A percentile compares a stretch with the other conserved stretches of the same genome.
phyloP scores from a whole-genome alignment of 83 land plant species.

The Thuja plicata region DNA sequence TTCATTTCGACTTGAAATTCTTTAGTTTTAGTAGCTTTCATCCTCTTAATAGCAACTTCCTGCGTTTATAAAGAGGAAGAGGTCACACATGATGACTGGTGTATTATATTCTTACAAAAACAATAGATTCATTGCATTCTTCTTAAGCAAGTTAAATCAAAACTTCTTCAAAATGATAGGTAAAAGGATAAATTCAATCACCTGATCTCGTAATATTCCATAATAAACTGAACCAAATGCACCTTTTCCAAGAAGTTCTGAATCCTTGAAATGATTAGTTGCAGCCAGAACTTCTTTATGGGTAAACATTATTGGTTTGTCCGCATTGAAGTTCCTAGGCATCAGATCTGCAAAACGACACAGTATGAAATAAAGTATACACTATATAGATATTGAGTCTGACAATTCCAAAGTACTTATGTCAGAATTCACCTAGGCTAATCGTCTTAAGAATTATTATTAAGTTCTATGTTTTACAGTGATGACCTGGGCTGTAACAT shows the following conservation, averaged over 20 bases:
- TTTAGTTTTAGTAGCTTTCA: constrained; percentile 58
- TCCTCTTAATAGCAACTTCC: constrained; percentile 72
- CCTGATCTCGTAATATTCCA: constrained; percentile 41
- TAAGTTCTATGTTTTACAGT: neutral
- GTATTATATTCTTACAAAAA: neutral
- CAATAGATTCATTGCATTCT: neutral
- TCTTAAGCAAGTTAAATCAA: neutral
- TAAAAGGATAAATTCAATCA: constrained; percentile 12
- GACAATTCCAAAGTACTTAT: neutral
- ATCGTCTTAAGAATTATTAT: neutral
- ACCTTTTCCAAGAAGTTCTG: constrained; percentile 40
- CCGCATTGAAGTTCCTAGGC: constrained; percentile 11
- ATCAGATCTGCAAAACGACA: constrained; percentile 8
- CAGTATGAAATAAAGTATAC: neutral
- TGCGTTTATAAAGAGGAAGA: constrained; percentile 17
- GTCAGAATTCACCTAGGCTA: neutral
- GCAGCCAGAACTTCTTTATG: constrained; percentile 42
- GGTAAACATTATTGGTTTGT: constrained; percentile 35
- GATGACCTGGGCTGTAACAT: neutral
- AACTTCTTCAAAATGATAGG: neutral
- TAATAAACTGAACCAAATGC: constrained; percentile 49
- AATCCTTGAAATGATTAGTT: constrained; percentile 37
- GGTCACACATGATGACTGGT: neutral
- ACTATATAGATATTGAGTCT: neutral
- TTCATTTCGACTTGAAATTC: constrained; percentile 68